A percentile compares a stretch with the other conserved stretches of the same genome.
Conservation (phyloP, 345 rosid species). For the Linum usitatissimum region DNA sequence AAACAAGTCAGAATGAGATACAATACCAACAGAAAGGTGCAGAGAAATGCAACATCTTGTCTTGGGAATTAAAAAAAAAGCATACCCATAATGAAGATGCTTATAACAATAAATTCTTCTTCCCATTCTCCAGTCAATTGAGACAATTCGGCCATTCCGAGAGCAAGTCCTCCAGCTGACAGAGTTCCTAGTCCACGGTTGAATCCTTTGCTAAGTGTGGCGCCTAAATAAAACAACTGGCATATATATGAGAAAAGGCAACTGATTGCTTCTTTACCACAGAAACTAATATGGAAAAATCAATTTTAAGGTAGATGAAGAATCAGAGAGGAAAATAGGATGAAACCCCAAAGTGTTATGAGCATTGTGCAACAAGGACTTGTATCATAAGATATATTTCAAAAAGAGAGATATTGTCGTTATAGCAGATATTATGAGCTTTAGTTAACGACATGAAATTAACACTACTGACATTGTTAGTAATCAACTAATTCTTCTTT, state of each 20-base stretch:
- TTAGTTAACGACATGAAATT: too few relatives aligned
- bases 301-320: not conserved
- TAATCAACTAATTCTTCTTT: too few relatives aligned
- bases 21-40: not conserved
- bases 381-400: not conserved
- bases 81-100: constrained; percentile 43
- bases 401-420: not conserved
- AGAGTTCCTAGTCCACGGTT: constrained; percentile 82
- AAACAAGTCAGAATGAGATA: not conserved
- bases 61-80: too few relatives aligned
- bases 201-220: constrained; percentile 89
- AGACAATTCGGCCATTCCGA: constrained; percentile 72
- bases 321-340: not conserved
- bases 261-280: not conserved
- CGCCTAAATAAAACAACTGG: constrained; percentile 38
- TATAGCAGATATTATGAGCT: too few relatives aligned
- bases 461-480: too few relatives aligned
- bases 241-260: not conserved
- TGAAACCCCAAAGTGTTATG: not conserved
- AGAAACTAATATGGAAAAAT: not conserved
- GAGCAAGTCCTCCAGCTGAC: constrained; percentile 91
- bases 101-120: constrained; percentile 50
- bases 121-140: constrained; percentile 58
- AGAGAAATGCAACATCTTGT: not conserved
- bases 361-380: not conserved